These are phyloP conservation scores for Candida adriatica DNA, from an alignment of 805 yeast genomes.

Conservation along the genomic window DNA sequence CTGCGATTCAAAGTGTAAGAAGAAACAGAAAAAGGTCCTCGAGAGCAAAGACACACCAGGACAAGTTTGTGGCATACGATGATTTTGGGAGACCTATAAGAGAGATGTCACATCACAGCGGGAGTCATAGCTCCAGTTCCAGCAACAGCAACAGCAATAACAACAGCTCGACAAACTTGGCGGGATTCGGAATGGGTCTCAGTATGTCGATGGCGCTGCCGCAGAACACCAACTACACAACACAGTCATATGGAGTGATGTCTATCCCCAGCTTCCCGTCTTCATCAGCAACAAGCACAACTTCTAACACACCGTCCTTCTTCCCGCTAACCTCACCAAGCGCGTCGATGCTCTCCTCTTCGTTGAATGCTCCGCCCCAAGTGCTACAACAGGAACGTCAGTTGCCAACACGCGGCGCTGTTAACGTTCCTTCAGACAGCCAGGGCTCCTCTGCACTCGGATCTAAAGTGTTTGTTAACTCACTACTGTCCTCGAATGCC, in stretches of 20 bases:
- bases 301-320: not conserved
- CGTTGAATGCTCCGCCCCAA: conserved; percentile 6
- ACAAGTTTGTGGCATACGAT: conserved; percentile 17
- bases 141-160: conserved; percentile 5
- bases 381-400: conserved; percentile 1
- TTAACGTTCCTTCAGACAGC: conserved; percentile 1
- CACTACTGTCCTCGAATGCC: conserved; percentile 7
- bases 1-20: conserved; percentile 90
- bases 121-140: conserved; percentile 1
- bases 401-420: conserved; percentile 5
- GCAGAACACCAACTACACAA: not conserved
- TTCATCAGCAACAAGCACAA: not conserved
- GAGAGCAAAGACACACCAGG: conserved; percentile 17
- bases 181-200: conserved; percentile 5
- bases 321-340: not conserved
- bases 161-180: conserved; percentile 7
- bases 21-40: conserved; percentile 71
- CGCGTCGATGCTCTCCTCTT: conserved; percentile 1
- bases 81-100: conserved; percentile 9
- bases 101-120: conserved; percentile 5
- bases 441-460: not conserved
- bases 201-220: conserved; percentile 3
- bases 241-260: conserved; percentile 1
- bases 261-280: conserved; percentile 3
- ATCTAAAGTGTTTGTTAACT: conserved; percentile 6